Conservation (phyloP, 2,329 filamentous ascomycete species). For the Tetracladium maxilliforme region DNA sequence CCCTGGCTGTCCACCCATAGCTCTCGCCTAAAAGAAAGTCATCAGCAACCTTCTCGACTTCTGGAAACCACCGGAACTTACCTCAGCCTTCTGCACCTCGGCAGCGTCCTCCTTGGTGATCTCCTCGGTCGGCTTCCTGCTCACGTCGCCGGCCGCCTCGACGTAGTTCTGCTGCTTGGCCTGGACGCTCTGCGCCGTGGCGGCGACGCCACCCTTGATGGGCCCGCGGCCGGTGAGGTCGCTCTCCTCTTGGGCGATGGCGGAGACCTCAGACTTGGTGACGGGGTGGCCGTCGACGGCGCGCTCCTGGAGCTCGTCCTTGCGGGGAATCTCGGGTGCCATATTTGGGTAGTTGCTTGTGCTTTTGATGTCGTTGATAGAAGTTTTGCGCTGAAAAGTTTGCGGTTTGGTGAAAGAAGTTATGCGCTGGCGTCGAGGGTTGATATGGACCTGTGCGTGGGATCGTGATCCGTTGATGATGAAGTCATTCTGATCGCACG, state of each 20-base stretch:
- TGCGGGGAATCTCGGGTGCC: conserved; percentile 7
- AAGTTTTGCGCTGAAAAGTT: too few relatives aligned
- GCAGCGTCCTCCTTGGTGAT: conserved; percentile 16
- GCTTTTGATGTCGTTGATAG: too few relatives aligned
- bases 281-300: conserved; percentile 11
- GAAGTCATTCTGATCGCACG: too few relatives aligned
- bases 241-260: conserved; percentile 11
- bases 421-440: too few relatives aligned
- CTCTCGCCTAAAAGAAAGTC: conserved; percentile 4
- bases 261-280: conserved; percentile 11
- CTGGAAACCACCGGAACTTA: conserved; percentile 2
- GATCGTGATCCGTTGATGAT: too few relatives aligned
- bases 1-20: conserved; percentile 8
- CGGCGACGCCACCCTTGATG: conserved; percentile 16
- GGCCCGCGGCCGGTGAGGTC: conserved; percentile 14
- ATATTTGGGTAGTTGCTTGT: too few relatives aligned
- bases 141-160: conserved; percentile 13
- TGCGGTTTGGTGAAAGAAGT: too few relatives aligned
- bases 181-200: conserved; percentile 17
- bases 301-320: conserved; percentile 7
- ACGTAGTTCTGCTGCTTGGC: conserved; percentile 18
- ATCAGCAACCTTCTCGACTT: neutral
- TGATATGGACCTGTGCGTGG: too few relatives aligned
- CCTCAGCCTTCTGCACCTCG: conserved; percentile 13
- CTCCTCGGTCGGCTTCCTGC: conserved; percentile 11